These are phyloP conservation scores for Vachellia pachyceras DNA, from an alignment of 306 rosid species.

Conservation along the genomic window DNA sequence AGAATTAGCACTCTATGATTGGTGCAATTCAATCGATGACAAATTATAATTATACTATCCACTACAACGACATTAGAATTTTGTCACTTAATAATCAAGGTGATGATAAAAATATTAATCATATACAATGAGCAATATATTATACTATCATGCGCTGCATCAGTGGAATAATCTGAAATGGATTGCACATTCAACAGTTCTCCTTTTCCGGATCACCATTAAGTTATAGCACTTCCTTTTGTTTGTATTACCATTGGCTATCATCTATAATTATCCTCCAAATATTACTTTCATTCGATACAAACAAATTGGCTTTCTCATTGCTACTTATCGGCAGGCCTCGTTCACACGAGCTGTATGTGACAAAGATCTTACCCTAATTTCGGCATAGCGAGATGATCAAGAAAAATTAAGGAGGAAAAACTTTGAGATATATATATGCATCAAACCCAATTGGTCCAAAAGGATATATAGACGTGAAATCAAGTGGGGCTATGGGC, in stretches of 20 bases:
- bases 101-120: neutral
- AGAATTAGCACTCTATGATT: neutral
- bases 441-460: neutral
- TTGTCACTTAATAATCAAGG: neutral
- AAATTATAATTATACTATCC: slow-evolving; percentile 2
- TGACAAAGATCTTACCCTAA: neutral
- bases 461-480: neutral
- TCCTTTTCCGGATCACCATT: neutral
- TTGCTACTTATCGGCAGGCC: neutral
- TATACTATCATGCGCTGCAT: neutral
- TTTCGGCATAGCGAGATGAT: neutral
- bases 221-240: neutral
- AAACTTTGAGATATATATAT: neutral
- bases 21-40: neutral
- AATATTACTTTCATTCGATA: neutral
- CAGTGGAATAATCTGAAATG: neutral
- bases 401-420: neutral
- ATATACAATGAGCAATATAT: neutral
- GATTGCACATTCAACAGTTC: neutral
- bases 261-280: neutral
- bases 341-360: neutral
- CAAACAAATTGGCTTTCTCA: neutral
- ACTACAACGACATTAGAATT: neutral
- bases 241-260: neutral
- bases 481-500: neutral